Evolutionary conservation across 257 asterid species (phyloP), one percentile per base, ranked within the genome.

Genomic region (Solanum bulbocastanum): DNA sequence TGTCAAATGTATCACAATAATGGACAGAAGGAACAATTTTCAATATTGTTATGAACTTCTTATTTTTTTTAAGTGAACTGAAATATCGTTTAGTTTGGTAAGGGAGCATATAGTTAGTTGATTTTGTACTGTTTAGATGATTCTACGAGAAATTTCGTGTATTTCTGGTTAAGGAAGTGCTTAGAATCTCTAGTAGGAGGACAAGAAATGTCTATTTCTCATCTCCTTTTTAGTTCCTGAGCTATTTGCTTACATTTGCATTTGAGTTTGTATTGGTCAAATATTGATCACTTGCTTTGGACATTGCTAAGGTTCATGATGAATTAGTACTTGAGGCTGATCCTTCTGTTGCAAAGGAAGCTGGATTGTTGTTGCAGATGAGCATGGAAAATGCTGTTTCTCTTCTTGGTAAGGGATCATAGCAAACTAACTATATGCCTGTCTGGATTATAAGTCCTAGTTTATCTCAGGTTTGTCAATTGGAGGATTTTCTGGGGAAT

Each of bases 311-410:
- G 99, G 98, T 95, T 83, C 99, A 97, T 83, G 99, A 95, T 92
- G 99, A 97, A 92, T 91, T 96, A 60, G 96, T 96, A 76, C 87
- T 96, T 91, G 98, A 97, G 91, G 95, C 96, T 79, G 98, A 95
- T 91, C 93, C 94, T 74, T 91, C 91, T 56, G 92, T 95, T 79
- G 93, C 93, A 74, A 97, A 92, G 93, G 98, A 96, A 91, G 98
- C 98, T 86, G 98, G 92, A 56, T 88, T 90, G 87, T 88, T 96
- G 92, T 96, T 95, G 86, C 93, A 46, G 88, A 91, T 89, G 84
- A 92, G 98, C 94, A 97, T 97, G 98, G 99, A 97, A 94, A 91
- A 81, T 87, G 98, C 97, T 36, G 94, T 90, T 37, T 92, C 98
- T 81, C 98, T 97, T 90, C 94, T 87, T 76, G 99, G 99, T 95